phyloP scores from a whole-genome alignment of 164 flowering plant species.

The Tetrastigma voinierianum region DNA sequence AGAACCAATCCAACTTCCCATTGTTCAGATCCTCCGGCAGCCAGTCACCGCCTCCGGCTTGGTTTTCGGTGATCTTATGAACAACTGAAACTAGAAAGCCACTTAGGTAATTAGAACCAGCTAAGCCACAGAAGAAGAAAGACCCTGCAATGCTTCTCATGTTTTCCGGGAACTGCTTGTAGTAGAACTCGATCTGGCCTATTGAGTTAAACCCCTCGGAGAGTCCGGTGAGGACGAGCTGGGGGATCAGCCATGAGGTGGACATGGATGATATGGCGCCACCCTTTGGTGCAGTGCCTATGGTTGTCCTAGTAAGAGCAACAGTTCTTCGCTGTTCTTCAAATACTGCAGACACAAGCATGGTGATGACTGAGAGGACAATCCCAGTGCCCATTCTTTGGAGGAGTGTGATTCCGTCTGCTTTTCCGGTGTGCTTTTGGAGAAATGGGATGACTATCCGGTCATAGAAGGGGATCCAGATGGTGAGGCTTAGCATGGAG shows the following conservation, averaged over 20 bases:
- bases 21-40: slow-evolving; percentile 10
- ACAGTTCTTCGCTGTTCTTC: slow-evolving; percentile 36
- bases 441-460: slow-evolving; percentile 1
- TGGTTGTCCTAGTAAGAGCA: slow-evolving; percentile 3
- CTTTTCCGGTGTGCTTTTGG: neutral
- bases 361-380: slow-evolving; percentile 5
- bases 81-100: slow-evolving; percentile 15
- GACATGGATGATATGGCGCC: slow-evolving; percentile 19
- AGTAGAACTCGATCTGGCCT: slow-evolving; percentile 34
- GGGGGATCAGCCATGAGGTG: slow-evolving; percentile 28
- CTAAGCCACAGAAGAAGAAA: slow-evolving; percentile 12
- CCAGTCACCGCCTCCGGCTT: slow-evolving; percentile 32
- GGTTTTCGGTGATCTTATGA: slow-evolving; percentile 12
- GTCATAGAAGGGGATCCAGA: slow-evolving; percentile 19
- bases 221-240: slow-evolving; percentile 25
- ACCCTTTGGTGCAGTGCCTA: slow-evolving; percentile 3
- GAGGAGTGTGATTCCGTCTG: neutral
- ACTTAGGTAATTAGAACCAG: slow-evolving; percentile 22
- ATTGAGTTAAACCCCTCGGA: slow-evolving; percentile 31
- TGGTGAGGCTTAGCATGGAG: slow-evolving; percentile 13
- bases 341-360: slow-evolving; percentile 35
- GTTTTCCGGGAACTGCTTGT: slow-evolving; percentile 31
- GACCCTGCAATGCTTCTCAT: slow-evolving; percentile 26
- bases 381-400: too few relatives aligned
- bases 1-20: slow-evolving; percentile 50